These are phyloP conservation scores for Shiraia bambusicola DNA, from an alignment of 2,329 filamentous ascomycete species.

Conservation along the genomic window DNA sequence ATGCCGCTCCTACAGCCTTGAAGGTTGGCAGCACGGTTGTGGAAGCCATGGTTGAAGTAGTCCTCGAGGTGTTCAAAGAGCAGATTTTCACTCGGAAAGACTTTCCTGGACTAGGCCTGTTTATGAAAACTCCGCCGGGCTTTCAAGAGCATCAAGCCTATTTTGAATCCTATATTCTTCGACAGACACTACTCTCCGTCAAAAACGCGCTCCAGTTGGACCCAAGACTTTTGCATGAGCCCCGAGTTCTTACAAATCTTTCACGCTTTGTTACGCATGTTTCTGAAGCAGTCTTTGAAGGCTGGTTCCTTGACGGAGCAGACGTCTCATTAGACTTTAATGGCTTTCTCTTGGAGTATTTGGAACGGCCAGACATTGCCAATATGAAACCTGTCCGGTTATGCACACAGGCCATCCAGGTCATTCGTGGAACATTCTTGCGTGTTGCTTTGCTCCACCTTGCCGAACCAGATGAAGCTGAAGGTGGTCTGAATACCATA, in stretches of 20 bases:
- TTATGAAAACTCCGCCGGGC: conserved; percentile 83
- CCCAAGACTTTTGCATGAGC: conserved; percentile 73
- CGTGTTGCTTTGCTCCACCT: conserved; percentile 77
- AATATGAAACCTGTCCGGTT: conserved; percentile 84
- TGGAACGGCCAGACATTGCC: conserved; percentile 81
- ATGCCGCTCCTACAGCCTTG: conserved; percentile 48
- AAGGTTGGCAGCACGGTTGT: conserved; percentile 69
- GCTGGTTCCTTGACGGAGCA: conserved; percentile 91
- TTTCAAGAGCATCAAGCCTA: conserved; percentile 94
- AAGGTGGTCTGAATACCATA: conserved; percentile 64
- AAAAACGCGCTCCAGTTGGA: conserved; percentile 70
- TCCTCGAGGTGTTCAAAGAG: conserved; percentile 79
- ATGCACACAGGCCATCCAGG: conserved; percentile 78
- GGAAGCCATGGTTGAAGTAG: conserved; percentile 74
- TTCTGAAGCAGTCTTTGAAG: conserved; percentile 88
- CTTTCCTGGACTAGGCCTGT: conserved; percentile 83
- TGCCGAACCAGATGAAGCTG: conserved; percentile 74
- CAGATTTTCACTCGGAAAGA: conserved; percentile 86
- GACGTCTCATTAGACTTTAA: conserved; percentile 82
- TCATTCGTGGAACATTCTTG: conserved; percentile 75
- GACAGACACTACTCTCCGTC: conserved; percentile 71
- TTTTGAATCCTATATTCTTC: conserved; percentile 87
- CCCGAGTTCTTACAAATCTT: conserved; percentile 82
- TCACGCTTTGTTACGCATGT: conserved; percentile 78
- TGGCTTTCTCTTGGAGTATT: conserved; percentile 80